phyloP scores from a whole-genome alignment of 805 yeast genomes.

The Teunomyces gatunensis region DNA sequence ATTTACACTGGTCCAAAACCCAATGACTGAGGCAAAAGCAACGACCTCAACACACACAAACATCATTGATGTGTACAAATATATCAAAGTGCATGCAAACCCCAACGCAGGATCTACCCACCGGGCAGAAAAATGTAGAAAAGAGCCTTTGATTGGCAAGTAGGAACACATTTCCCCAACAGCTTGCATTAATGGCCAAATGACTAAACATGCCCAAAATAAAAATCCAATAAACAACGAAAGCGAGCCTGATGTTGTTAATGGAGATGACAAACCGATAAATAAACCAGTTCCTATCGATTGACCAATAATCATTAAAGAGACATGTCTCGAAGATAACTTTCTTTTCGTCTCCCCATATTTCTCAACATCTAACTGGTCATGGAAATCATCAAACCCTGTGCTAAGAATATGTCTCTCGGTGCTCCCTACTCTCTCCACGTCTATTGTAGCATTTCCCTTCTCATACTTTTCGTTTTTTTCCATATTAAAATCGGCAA shows the following conservation, averaged over 20 bases:
- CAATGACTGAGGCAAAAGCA: constrained; percentile 30
- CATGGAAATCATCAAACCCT: constrained; percentile 23
- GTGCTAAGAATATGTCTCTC: constrained; percentile 6
- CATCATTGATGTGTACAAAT: constrained; percentile 34
- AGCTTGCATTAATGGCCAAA: constrained; percentile 36
- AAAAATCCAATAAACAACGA: constrained; percentile 33
- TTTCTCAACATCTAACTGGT: constrained; percentile 22
- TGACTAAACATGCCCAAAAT: constrained; percentile 26
- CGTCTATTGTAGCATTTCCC: constrained; percentile 5
- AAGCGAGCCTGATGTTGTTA: constrained; percentile 32
- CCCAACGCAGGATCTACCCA: constrained; percentile 38
- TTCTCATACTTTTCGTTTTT: background rate
- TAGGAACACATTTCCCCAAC: constrained; percentile 39
- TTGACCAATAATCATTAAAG: constrained; percentile 36
- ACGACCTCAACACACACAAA: constrained; percentile 31
- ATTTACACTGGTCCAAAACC: constrained; percentile 30
- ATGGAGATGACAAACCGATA: constrained; percentile 30
- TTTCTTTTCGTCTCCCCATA: constrained; percentile 31
- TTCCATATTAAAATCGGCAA: background rate
- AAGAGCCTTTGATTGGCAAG: constrained; percentile 36
- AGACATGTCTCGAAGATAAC: constrained; percentile 30
- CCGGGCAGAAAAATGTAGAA: constrained; percentile 33
- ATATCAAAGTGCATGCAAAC: constrained; percentile 31
- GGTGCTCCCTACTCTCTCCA: constrained; percentile 8
- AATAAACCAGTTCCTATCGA: constrained; percentile 36